These are phyloP conservation scores for Termitomyces bulborhizus DNA, from an alignment of 768 basidiomycete species.

Conservation along the genomic window DNA sequence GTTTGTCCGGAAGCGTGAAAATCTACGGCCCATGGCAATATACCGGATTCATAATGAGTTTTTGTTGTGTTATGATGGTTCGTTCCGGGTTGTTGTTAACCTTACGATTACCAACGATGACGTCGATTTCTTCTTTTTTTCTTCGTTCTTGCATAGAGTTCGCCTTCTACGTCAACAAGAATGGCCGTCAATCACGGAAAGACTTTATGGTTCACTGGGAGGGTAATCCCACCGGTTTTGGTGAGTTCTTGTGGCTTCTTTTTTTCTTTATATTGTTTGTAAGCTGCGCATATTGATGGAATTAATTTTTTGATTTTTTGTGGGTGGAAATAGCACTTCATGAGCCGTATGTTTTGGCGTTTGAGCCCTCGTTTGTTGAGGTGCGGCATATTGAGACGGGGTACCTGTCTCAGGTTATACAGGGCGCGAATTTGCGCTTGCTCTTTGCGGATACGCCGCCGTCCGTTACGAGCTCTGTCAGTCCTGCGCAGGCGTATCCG, in stretches of 20 bases:
- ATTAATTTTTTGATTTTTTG: too few relatives aligned
- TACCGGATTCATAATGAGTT: conserved; percentile 97
- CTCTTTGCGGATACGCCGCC: conserved; percentile 93
- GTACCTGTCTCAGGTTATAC: conserved; percentile 88
- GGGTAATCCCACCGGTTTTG: conserved; percentile 89
- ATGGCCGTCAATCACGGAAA: conserved; percentile 82
- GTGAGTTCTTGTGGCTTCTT: conserved; percentile 38
- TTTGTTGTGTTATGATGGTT: conserved; percentile 95
- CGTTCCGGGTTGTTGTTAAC: conserved; percentile 17
- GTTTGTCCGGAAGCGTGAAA: conserved; percentile 88
- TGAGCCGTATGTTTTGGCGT: conserved; percentile 94
- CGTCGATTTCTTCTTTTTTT: too few relatives aligned
- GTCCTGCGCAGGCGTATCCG: conserved; percentile 19
- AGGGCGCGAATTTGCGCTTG: conserved; percentile 83
- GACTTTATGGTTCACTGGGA: conserved; percentile 98
- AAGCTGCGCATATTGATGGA: too few relatives aligned
- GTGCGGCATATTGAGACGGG: conserved; percentile 95
- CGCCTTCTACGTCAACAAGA: conserved; percentile 98
- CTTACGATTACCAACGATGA: background rate
- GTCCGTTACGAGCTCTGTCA: conserved; percentile 62
- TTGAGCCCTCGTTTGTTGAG: conserved; percentile 95
- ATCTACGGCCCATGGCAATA: conserved; percentile 89
- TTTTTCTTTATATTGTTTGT: too few relatives aligned
- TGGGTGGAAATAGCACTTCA: conserved; percentile 53
- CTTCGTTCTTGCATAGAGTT: conserved; percentile 56